A percentile compares a stretch with the other conserved stretches of the same genome.
phyloP scores from a whole-genome alignment of 164 flowering plant genomes.

The Macadamia tetraphylla region DNA sequence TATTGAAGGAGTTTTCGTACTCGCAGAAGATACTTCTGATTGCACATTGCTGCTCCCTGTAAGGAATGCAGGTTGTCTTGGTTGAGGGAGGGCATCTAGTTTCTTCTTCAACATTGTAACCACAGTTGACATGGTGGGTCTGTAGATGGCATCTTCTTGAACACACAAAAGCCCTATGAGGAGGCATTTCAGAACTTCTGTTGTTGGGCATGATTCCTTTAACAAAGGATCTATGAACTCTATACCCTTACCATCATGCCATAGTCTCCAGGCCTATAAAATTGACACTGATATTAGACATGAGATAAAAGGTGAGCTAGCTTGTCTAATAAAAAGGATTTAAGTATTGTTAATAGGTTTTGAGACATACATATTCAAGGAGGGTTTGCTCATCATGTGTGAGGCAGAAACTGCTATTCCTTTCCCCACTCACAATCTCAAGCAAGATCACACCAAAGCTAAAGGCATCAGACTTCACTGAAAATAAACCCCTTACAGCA shows the following conservation, averaged over 20 bases:
- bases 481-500: slow-evolving; percentile 6
- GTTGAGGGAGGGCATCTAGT: slow-evolving; percentile 28
- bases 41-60: background rate
- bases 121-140: slow-evolving; percentile 47
- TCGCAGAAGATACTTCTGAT: too few species aligned
- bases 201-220: too few species aligned
- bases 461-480: slow-evolving; percentile 16
- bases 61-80: slow-evolving; percentile 31
- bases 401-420: slow-evolving; percentile 1
- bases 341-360: background rate
- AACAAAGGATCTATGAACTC: too few species aligned
- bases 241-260: slow-evolving; percentile 10
- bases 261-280: slow-evolving; percentile 20
- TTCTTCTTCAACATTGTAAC: slow-evolving; percentile 32
- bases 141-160: slow-evolving; percentile 31
- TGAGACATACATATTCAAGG: slow-evolving; percentile 3
- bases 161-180: too few species aligned
- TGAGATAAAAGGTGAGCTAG: background rate
- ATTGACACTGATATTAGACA: background rate
- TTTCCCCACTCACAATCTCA: slow-evolving; percentile 14
- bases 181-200: too few species aligned
- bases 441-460: slow-evolving; percentile 17
- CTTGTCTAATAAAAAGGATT: background rate
- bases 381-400: background rate
- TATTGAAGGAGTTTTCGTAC: too few species aligned